These are phyloP conservation scores for Anthostomella pinea DNA, from an alignment of 2,329 filamentous ascomycete genomes.

Conservation along the genomic window DNA sequence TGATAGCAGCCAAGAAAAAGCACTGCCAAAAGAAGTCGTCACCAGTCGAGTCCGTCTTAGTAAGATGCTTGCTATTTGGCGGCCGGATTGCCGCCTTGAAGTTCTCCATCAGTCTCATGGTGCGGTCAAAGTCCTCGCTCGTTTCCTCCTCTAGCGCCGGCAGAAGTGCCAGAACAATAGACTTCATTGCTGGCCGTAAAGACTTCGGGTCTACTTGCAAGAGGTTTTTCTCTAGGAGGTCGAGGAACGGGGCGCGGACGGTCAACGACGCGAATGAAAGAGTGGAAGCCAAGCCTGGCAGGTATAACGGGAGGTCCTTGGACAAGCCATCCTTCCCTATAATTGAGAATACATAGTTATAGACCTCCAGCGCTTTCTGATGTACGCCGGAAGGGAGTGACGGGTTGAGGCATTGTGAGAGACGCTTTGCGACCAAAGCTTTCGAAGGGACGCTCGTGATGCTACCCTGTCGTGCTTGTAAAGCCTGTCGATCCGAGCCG, in stretches of 20 bases:
- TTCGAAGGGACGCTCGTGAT: constrained; percentile 77
- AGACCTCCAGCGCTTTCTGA: constrained; percentile 94
- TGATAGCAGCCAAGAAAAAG: constrained; percentile 90
- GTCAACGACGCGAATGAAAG: constrained; percentile 93
- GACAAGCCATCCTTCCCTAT: constrained; percentile 80
- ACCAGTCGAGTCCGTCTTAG: constrained; percentile 53
- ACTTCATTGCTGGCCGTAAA: constrained; percentile 84
- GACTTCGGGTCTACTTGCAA: constrained; percentile 66
- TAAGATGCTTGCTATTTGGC: constrained; percentile 47
- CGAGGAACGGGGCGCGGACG: constrained; percentile 80
- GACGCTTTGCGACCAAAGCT: constrained; percentile 77
- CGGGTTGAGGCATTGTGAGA: constrained; percentile 94
- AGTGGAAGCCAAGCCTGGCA: constrained; percentile 84
- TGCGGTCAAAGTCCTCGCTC: constrained; percentile 93
- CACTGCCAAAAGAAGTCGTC: constrained; percentile 98
- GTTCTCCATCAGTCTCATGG: constrained; percentile 72
- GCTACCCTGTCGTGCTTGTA: constrained; percentile 79
- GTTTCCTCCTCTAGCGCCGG: constrained; percentile 94
- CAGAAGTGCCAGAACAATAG: constrained; percentile 81
- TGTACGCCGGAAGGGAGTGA: constrained; percentile 92
- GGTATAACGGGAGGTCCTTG: constrained; percentile 78
- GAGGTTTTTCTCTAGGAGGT: constrained; percentile 78
- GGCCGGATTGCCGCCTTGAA: constrained; percentile 69
- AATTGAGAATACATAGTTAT: constrained; percentile 81
- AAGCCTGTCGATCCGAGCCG: constrained; percentile 54